Conservation (phyloP, 306 rosid species). For the Rubus parviflorus region DNA sequence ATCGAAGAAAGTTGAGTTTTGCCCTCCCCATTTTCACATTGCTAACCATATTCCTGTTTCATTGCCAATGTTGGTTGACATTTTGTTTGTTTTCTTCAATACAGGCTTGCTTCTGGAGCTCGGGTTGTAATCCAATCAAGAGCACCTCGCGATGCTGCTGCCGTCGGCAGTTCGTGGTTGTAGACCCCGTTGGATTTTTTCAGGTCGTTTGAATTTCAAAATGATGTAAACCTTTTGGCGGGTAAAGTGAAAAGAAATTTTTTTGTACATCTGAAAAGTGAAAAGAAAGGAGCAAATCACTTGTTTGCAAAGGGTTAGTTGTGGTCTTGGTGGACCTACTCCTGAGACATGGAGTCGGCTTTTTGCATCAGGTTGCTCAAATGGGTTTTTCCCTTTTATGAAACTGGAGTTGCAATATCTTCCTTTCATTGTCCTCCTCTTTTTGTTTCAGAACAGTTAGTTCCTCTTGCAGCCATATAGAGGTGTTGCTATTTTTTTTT, state of each 20-base stretch:
- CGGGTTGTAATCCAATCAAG: conserved; percentile 84
- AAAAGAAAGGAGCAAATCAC: conserved; percentile 33
- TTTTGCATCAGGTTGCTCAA: conserved; percentile 29
- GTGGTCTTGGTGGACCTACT: conserved; percentile 58
- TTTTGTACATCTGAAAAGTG: conserved; percentile 40
- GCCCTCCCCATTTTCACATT: conserved; percentile 22
- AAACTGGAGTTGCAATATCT: conserved; percentile 34
- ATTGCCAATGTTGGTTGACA: conserved; percentile 35
- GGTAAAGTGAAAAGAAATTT: conserved; percentile 24
- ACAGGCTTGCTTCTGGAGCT: conserved; percentile 99
- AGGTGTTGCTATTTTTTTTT: not conserved
- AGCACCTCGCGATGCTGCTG: conserved; percentile 32
- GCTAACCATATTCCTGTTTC: conserved; percentile 2
- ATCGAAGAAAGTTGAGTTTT: conserved; percentile 92
- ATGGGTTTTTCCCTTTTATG: conserved; percentile 30
- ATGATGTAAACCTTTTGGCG: conserved; percentile 36
- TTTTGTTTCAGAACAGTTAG: conserved; percentile 27
- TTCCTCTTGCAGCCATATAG: not conserved
- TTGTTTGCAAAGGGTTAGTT: conserved; percentile 38
- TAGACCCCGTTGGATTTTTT: conserved; percentile 26
- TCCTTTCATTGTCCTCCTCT: conserved; percentile 20
- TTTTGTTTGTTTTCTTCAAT: conserved; percentile 33
- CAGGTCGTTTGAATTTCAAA: conserved; percentile 41
- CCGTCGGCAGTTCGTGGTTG: conserved; percentile 35
- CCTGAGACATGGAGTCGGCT: conserved; percentile 30